Evolutionary conservation across 2,329 filamentous ascomycete genomes (phyloP).

Genomic region (Trichoderma afroharzianum): DNA sequence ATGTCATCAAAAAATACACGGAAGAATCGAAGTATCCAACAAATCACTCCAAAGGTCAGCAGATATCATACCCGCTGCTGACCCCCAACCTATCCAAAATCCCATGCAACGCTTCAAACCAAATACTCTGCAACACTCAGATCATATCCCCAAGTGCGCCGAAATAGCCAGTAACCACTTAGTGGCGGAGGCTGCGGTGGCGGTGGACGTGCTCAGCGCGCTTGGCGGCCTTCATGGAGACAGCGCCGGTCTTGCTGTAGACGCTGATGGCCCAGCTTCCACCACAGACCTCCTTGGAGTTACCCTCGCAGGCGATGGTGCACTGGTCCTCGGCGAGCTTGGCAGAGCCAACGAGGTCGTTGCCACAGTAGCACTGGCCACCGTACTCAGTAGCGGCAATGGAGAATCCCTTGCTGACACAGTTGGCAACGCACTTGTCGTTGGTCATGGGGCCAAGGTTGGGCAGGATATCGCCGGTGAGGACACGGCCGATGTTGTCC

Average conservation of each 20-base stretch:
- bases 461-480: slow-evolving; percentile 39
- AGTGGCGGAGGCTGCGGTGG: slow-evolving; percentile 32
- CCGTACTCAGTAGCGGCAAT: slow-evolving; percentile 51
- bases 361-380: slow-evolving; percentile 53
- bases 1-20: slow-evolving; percentile 18
- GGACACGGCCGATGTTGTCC: slow-evolving; percentile 34
- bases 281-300: slow-evolving; percentile 47
- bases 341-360: slow-evolving; percentile 32
- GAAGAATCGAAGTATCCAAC: slow-evolving; percentile 19
- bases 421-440: slow-evolving; percentile 48
- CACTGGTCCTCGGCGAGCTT: slow-evolving; percentile 45
- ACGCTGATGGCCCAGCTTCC: slow-evolving; percentile 45
- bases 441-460: slow-evolving; percentile 42
- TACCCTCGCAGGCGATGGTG: slow-evolving; percentile 44
- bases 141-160: neutral
- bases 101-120: slow-evolving; percentile 7
- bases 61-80: slow-evolving; percentile 17
- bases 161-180: slow-evolving; percentile 13
- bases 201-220: slow-evolving; percentile 35
- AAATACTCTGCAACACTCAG: neutral
- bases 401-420: slow-evolving; percentile 38
- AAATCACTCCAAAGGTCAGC: neutral
- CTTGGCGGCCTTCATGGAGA: slow-evolving; percentile 27
- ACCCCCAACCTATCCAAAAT: neutral
- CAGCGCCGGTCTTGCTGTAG: slow-evolving; percentile 38